Percentiles rank a stretch among this genome's conserved stretches.
These are phyloP conservation scores for Boletus vinaceobasis DNA, from an alignment of 768 basidiomycete genomes.

Conservation along the genomic window DNA sequence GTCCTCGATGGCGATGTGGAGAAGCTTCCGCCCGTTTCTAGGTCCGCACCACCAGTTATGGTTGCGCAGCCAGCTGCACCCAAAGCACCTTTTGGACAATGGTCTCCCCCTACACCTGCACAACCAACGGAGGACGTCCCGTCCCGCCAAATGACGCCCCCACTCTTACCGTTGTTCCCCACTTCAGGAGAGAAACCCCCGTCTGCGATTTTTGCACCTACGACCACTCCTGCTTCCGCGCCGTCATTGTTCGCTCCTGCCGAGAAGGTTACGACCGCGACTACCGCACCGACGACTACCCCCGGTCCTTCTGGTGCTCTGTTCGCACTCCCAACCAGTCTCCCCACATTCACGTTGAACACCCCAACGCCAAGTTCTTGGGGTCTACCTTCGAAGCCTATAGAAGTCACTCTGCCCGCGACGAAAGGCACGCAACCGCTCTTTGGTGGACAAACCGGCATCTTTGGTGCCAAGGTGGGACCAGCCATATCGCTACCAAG, in stretches of 20 bases:
- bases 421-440: conserved; percentile 2
- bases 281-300: conserved; percentile 2
- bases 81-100: conserved; percentile 36
- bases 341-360: conserved; percentile 9
- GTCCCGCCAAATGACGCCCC: conserved; percentile 47
- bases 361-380: conserved; percentile 1
- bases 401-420: background rate
- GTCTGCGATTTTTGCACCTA: conserved; percentile 4
- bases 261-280: background rate
- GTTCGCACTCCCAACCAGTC: conserved; percentile 6
- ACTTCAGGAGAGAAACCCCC: conserved; percentile 9
- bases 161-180: conserved; percentile 37
- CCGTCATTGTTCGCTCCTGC: background rate
- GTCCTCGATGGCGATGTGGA: conserved; percentile 40
- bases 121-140: conserved; percentile 22
- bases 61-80: conserved; percentile 39
- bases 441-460: conserved; percentile 12
- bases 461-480: conserved; percentile 2
- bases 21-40: conserved; percentile 11
- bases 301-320: conserved; percentile 6
- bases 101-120: conserved; percentile 19
- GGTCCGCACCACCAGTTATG: conserved; percentile 17
- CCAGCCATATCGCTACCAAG: background rate
- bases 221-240: background rate
- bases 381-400: conserved; percentile 5